These are phyloP conservation scores for Monosporozyma servazzii DNA, from an alignment of 805 yeast species.

Conservation along the genomic window DNA sequence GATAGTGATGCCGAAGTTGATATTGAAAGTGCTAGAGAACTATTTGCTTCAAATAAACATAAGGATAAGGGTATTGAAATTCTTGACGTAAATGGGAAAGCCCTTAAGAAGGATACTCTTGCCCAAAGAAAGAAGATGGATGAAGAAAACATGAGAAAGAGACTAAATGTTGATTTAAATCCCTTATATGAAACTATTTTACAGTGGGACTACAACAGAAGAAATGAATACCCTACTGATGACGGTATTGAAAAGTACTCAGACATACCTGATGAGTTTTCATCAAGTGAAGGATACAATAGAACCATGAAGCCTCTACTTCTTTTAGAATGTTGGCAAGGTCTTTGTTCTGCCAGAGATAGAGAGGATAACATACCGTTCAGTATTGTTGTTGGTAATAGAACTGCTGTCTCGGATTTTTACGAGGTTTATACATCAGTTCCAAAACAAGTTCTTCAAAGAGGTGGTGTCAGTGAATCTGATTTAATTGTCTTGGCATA, in stretches of 20 bases:
- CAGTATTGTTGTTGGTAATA: constrained; percentile 60
- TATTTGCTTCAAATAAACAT: constrained; percentile 28
- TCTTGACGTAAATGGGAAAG: constrained; percentile 36
- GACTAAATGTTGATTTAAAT: constrained; percentile 68
- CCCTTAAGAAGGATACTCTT: constrained; percentile 29
- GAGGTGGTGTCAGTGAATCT: constrained; percentile 55
- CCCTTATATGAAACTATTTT: constrained; percentile 65
- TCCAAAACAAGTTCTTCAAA: constrained; percentile 41
- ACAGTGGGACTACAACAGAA: constrained; percentile 63
- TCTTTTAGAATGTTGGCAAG: constrained; percentile 89
- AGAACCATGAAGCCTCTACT: constrained; percentile 69
- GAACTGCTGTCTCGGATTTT: constrained; percentile 77
- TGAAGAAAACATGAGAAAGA: constrained; percentile 66
- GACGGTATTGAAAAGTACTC: constrained; percentile 33
- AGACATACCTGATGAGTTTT: constrained; percentile 48
- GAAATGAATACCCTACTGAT: constrained; percentile 51
- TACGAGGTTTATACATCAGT: constrained; percentile 78
- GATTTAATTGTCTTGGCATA: constrained; percentile 64
- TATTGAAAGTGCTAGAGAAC: constrained; percentile 30
- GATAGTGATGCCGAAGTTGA: constrained; percentile 36
- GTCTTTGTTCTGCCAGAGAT: constrained; percentile 62
- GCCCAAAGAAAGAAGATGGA: constrained; percentile 43
- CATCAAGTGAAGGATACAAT: constrained; percentile 55
- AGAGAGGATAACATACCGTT: constrained; percentile 51
- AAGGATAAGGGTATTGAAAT: constrained; percentile 26